Evolutionary conservation across 192 early-diverging fungal species (phyloP).

Genomic region (Linnemannia zychae): DNA sequence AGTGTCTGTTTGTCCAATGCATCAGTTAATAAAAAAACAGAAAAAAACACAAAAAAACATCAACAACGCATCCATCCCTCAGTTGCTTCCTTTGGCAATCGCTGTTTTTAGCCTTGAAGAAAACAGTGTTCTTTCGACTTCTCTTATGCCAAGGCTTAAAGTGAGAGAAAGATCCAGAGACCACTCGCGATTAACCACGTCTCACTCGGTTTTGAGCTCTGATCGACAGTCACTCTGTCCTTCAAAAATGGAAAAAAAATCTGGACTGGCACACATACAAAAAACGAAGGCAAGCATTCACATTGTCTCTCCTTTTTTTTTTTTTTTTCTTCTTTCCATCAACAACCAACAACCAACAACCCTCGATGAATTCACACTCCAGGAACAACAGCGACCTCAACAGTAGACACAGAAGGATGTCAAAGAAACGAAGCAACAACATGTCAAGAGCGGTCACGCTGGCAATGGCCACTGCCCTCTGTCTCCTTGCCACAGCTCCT

Average conservation of each 20-base stretch:
- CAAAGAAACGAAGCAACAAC: too few relatives aligned
- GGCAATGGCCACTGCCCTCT: neutral
- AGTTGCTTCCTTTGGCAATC: neutral
- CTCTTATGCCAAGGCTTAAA: neutral
- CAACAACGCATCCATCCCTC: neutral
- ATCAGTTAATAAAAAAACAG: neutral
- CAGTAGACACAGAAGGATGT: too few relatives aligned
- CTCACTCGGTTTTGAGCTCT: neutral
- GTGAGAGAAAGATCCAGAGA: neutral
- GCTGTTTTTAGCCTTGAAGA: too few relatives aligned
- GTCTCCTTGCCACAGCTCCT: constrained; percentile 1
- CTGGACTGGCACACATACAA: neutral
- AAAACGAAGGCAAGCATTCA: neutral
- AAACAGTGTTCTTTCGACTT: neutral
- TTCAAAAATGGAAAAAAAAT: neutral
- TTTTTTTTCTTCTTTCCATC: neutral
- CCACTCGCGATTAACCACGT: neutral
- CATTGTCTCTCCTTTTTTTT: neutral
- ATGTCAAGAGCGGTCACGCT: neutral
- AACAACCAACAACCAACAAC: too few relatives aligned
- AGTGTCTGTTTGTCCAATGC: neutral
- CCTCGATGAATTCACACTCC: too few relatives aligned
- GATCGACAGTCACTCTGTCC: constrained; percentile 1
- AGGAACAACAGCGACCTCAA: too few relatives aligned
- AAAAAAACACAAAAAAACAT: neutral